Conservation (phyloP, 2,329 filamentous ascomycete species). For the Penicillium sp. region DNA sequence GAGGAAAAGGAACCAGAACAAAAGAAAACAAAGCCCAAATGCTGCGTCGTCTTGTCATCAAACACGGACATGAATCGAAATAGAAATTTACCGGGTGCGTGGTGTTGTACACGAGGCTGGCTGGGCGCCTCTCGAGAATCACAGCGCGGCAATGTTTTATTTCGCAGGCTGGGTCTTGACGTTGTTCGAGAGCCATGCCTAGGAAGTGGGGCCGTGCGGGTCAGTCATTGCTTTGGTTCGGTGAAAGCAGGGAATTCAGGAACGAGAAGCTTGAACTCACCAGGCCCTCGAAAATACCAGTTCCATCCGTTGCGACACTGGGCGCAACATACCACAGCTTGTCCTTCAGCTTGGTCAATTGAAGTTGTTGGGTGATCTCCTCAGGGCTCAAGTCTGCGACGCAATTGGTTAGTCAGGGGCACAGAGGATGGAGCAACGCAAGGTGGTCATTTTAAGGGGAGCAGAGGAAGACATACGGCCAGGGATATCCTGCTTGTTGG, state of each 20-base stretch:
- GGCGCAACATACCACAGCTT: slow-evolving; percentile 85
- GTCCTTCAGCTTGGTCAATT: slow-evolving; percentile 76
- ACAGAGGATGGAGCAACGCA: neutral
- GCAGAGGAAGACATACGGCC: slow-evolving; percentile 60
- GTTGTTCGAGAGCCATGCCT: slow-evolving; percentile 80
- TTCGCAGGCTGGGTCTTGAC: slow-evolving; percentile 62
- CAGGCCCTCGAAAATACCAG: slow-evolving; percentile 78
- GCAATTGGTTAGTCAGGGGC: slow-evolving; percentile 18
- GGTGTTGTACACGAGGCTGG: slow-evolving; percentile 39
- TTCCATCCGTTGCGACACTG: slow-evolving; percentile 78
- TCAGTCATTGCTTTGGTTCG: slow-evolving; percentile 18
- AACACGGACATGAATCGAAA: slow-evolving; percentile 41
- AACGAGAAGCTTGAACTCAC: slow-evolving; percentile 44
- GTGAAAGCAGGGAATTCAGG: neutral
- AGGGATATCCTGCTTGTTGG: slow-evolving; percentile 96
- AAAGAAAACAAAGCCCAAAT: slow-evolving; percentile 35
- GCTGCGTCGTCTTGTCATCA: slow-evolving; percentile 46
- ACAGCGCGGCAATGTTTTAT: slow-evolving; percentile 29
- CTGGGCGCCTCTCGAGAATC: slow-evolving; percentile 21
- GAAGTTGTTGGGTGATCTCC: slow-evolving; percentile 75
- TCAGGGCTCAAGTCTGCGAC: slow-evolving; percentile 72
- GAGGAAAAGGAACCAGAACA: slow-evolving; percentile 24
- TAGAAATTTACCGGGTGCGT: slow-evolving; percentile 27
- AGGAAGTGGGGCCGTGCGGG: slow-evolving; percentile 16
- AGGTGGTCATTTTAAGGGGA: neutral